Evolutionary conservation across 169 alveolate species (phyloP).

Genomic region (Plasmodium reichenowi): DNA sequence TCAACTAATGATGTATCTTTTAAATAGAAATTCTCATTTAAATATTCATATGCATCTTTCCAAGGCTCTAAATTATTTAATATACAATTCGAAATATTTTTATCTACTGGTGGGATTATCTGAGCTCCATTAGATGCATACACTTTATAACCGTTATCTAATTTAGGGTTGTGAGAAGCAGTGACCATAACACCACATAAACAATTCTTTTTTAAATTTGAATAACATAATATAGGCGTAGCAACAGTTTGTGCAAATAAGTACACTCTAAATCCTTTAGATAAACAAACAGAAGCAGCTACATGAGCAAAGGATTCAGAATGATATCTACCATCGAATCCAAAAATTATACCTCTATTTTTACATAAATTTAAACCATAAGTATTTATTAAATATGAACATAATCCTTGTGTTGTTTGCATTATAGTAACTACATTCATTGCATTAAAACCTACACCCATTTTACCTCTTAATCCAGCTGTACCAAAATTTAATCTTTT

Average conservation of each 20-base stretch:
- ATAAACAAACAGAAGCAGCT: conserved; percentile 88
- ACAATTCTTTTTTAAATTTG: conserved; percentile 78
- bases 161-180: conserved; percentile 90
- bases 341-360: conserved; percentile 87
- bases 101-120: conserved; percentile 86
- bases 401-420: conserved; percentile 90
- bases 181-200: conserved; percentile 89
- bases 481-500: conserved; percentile 80
- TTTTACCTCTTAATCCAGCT: conserved; percentile 89
- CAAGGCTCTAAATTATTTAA: conserved; percentile 80
- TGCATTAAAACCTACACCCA: conserved; percentile 88
- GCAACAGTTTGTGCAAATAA: conserved; percentile 80
- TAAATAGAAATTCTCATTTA: conserved; percentile 74
- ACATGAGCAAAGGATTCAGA: conserved; percentile 88
- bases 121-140: conserved; percentile 89
- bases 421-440: conserved; percentile 88
- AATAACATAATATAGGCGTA: conserved; percentile 90
- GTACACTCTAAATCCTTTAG: conserved; percentile 83
- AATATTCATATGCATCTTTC: conserved; percentile 73
- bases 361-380: conserved; percentile 81
- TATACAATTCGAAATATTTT: conserved; percentile 78
- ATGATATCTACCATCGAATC: conserved; percentile 89
- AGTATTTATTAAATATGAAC: conserved; percentile 81
- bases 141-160: conserved; percentile 89
- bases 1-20: conserved; percentile 79